Base-by-base conservation (phyloP, 345 rosid genomes). In the Lepidium aucheri region DNA sequence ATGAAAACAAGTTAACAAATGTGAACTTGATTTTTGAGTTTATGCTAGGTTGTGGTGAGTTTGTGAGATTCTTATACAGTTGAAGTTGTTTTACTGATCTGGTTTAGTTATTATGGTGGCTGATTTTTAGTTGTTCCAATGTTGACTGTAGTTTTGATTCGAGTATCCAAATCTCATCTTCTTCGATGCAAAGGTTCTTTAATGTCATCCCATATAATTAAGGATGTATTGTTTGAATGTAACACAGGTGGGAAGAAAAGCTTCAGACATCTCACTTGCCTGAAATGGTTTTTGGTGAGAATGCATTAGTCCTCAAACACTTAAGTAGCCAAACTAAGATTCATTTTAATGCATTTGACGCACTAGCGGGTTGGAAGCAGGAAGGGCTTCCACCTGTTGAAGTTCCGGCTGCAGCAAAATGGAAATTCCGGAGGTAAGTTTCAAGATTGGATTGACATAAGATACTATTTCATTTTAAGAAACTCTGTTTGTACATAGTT, bases 211-310 rank as follows among this genome's bases (percentile, higher is more conserved):
- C 6, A 10, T 52, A 14, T 20, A 32, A 0, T 14, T 18, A 18
- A 6, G 63, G 63, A n/a, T 56, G 55, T 53, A 33, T 17, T 60
- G 65, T 28, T 47, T 75, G 63, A 30, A 45, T 68, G 33, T 68
- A 11, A 22, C 58, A 63, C 77, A 91, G 98, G 79, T 88, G 97
- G 97, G 97, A 90, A 63, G 67, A 85, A 60, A 84, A 75, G 77
- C 96, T 94, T 13, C 68, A 77, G 41, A 86, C 99, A 13, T 85
- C 86, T 61, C 96, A 94, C 61, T 75, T 90, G 47, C 95, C 96
- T 3, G 97, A 88, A 74, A 94, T 94, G 96, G 83, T 90, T 38
- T 94, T 94, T 75, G 97, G 97, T 1, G 91, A 88, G 58, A 88
- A 85, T 74, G 76, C 74, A 53, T 81, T 94, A 40, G 82, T 76